Conservation (phyloP, 352 stramenopile genomes). For the Globisporangium viniferum region DNA sequence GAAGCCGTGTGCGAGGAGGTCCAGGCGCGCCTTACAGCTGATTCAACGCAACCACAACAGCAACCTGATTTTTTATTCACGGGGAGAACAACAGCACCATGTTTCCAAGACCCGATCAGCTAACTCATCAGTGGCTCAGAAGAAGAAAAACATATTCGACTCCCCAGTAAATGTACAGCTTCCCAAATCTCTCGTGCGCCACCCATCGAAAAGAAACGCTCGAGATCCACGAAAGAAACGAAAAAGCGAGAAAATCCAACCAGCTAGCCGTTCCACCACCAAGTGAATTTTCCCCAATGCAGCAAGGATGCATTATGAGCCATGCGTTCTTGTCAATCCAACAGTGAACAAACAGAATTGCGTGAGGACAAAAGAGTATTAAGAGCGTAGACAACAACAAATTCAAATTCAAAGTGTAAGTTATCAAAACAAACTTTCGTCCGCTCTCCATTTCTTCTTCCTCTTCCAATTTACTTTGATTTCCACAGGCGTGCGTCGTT, state of each 20-base stretch:
- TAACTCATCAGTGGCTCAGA: neutral
- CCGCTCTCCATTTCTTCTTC: neutral
- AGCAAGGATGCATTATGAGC: too few species aligned
- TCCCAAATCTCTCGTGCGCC: too few species aligned
- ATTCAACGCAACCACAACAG: neutral
- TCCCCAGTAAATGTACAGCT: too few species aligned
- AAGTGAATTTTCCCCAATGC: neutral
- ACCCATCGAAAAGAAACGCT: too few species aligned
- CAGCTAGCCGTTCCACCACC: neutral
- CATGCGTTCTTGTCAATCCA: neutral
- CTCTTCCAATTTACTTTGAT: neutral
- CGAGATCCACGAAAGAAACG: neutral
- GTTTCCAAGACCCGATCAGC: neutral
- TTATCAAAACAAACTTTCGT: constrained; percentile 2
- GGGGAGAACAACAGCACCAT: neutral
- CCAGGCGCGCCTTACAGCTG: constrained; percentile 10
- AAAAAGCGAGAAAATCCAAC: neutral
- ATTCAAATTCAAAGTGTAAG: neutral
- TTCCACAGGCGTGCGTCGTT: constrained; percentile 41
- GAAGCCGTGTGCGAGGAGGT: neutral
- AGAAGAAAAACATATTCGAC: neutral
- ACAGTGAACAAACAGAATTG: neutral
- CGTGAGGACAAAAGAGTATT: neutral
- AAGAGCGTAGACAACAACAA: neutral
- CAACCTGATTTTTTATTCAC: neutral